phyloP scores from a whole-genome alignment of 805 yeast species.

The Saccharomyces jurei region DNA sequence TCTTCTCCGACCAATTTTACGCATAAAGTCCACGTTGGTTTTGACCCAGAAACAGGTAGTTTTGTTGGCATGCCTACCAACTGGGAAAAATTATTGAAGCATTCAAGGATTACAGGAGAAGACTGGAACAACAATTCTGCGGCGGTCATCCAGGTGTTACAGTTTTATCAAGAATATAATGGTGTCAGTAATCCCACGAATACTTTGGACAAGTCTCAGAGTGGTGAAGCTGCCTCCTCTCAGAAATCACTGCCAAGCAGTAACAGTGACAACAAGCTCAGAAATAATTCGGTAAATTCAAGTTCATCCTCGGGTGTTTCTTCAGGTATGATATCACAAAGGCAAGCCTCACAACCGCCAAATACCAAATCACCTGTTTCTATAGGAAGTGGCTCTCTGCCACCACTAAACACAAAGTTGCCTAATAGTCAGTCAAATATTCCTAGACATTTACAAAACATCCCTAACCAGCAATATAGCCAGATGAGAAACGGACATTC shows the following conservation, averaged over 20 bases:
- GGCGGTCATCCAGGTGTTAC: constrained; percentile 87
- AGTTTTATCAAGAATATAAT: constrained; percentile 52
- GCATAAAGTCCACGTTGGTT: constrained; percentile 85
- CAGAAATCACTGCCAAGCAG: constrained; percentile 1
- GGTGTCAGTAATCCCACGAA: constrained; percentile 14
- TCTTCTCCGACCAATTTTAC: constrained; percentile 92
- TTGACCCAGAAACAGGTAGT: constrained; percentile 75
- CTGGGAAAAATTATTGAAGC: constrained; percentile 80
- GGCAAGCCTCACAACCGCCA: constrained; percentile 27
- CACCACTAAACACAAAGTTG: constrained; percentile 3
- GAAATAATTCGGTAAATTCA: constrained; percentile 8
- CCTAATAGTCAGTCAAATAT: not conserved
- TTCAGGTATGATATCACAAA: constrained; percentile 17
- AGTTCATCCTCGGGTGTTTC: constrained; percentile 1
- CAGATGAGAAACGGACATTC: not conserved
- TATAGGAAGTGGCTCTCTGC: not conserved
- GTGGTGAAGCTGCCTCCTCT: constrained; percentile 1
- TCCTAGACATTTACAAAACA: not conserved
- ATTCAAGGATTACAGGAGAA: constrained; percentile 82
- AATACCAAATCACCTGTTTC: constrained; percentile 13
- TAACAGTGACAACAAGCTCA: not conserved
- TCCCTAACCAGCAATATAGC: not conserved
- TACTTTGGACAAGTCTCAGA: constrained; percentile 4
- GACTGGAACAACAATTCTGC: constrained; percentile 93
- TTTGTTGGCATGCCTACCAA: constrained; percentile 90